These are phyloP conservation scores for Coniochaeta sp. DNA, from an alignment of 2,329 filamentous ascomycete genomes.

Conservation along the genomic window DNA sequence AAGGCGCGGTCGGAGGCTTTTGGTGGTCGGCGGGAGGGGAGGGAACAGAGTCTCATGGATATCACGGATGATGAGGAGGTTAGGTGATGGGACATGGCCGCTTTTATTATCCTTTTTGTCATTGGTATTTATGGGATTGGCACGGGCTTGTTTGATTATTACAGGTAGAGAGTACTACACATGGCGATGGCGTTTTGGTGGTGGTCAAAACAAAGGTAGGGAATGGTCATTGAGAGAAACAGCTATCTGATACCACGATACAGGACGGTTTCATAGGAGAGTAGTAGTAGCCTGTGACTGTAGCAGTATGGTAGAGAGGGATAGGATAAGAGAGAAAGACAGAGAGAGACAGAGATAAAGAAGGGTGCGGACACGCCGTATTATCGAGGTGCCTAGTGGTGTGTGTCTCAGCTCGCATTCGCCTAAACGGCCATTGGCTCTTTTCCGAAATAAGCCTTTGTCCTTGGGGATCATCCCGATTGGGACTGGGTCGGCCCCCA, in stretches of 20 bases:
- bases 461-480: background rate
- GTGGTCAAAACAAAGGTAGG: background rate
- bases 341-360: too few species aligned
- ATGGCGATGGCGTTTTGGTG: constrained; percentile 13
- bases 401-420: too few species aligned
- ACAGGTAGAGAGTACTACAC: too few species aligned
- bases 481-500: background rate
- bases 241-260: background rate
- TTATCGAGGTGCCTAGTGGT: too few species aligned
- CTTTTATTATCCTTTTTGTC: too few species aligned
- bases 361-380: too few species aligned
- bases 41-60: background rate
- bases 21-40: too few species aligned
- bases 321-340: too few species aligned
- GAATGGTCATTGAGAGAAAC: background rate
- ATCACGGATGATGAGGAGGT: background rate
- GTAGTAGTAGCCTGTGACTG: too few species aligned
- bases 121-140: background rate
- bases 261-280: background rate
- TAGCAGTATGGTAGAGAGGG: too few species aligned
- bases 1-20: constrained; percentile 19
- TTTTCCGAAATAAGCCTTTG: too few species aligned
- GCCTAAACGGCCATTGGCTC: too few species aligned
- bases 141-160: background rate
- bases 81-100: background rate